phyloP scores from a whole-genome alignment of 345 rosid species.

The Turritis glabra region DNA sequence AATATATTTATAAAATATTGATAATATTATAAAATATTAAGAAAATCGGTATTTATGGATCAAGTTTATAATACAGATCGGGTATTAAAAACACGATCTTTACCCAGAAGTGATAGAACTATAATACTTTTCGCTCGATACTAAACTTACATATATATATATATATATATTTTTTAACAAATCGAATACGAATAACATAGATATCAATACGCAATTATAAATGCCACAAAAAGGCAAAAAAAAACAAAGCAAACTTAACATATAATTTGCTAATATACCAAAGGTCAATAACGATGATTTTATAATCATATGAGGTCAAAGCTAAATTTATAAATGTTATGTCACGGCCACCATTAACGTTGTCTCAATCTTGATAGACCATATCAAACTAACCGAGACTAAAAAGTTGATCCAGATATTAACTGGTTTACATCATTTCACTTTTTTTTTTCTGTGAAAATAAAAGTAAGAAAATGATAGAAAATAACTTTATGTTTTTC shows the following conservation, averaged over 20 bases:
- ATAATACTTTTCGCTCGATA: too few species aligned
- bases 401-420: not conserved
- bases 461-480: not conserved
- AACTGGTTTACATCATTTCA: not conserved
- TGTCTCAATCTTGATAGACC: conserved; percentile 17
- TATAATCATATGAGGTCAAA: conserved; percentile 28
- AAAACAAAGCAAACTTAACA: not conserved
- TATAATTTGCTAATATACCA: conserved; percentile 14
- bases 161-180: too few species aligned
- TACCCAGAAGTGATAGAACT: too few species aligned
- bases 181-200: too few species aligned
- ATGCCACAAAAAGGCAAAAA: conserved; percentile 29
- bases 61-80: too few species aligned
- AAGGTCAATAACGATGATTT: conserved; percentile 5
- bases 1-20: too few species aligned
- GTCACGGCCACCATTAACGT: not conserved
- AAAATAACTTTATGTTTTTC: too few species aligned
- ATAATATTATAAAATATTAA: too few species aligned
- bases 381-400: not conserved
- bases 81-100: too few species aligned
- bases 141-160: too few species aligned
- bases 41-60: too few species aligned
- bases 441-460: not conserved
- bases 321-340: not conserved
- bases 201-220: too few species aligned